Conservation (phyloP, 2,329 filamentous ascomycete species). For the Diplodia sapinea region DNA sequence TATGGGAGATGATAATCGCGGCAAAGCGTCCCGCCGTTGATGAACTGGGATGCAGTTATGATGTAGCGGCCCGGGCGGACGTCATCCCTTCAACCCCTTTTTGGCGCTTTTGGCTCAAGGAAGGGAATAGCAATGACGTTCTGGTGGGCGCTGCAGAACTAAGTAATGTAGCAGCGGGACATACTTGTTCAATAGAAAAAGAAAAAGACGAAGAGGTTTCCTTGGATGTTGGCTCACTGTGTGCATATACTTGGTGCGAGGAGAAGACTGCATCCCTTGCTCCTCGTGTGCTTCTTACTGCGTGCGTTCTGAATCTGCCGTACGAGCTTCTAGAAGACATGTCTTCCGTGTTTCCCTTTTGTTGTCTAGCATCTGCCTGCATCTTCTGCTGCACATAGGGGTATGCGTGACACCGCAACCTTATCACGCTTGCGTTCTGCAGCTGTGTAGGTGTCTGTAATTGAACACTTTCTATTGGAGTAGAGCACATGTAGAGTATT, state of each 20-base stretch:
- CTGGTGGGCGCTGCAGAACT: slow-evolving; percentile 8
- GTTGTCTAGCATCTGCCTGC: no score
- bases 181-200: not conserved
- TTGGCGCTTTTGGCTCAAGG: not conserved
- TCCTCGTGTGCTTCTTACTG: not conserved
- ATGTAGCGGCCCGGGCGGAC: not conserved
- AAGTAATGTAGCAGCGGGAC: slow-evolving; percentile 13
- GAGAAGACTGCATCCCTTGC: not conserved
- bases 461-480: not conserved
- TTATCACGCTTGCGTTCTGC: not conserved
- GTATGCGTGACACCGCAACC: not conserved
- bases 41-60: slow-evolving; percentile 3
- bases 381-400: not conserved
- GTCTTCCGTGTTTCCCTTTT: not conserved
- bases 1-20: not conserved
- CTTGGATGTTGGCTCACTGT: not conserved
- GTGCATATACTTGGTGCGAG: not conserved
- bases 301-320: not conserved
- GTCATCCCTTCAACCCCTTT: not conserved
- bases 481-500: not conserved
- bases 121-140: slow-evolving; percentile 5
- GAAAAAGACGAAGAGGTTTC: slow-evolving; percentile 9
- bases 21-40: not conserved
- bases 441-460: not conserved
- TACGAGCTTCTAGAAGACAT: slow-evolving; percentile 6